These are phyloP conservation scores for Daucus carota DNA, from an alignment of 129 eudicot species.

Conservation along the genomic window DH1_v3.0 NC_030386.2:4394501-4395000, in stretches of 20 bases:
- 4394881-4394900: constrained; percentile 4
- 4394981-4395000: not conserved
- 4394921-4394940: not conserved
- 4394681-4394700: not conserved
- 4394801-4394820: not conserved
- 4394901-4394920: constrained; percentile 4
- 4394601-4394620: not conserved
- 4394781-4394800: not conserved
- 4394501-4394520: not conserved
- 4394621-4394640: not conserved
- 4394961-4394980: not conserved
- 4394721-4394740: constrained; percentile 1
- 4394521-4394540: not conserved
- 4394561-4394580: not conserved
- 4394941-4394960: not conserved
- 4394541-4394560: not conserved
- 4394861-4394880: not conserved
- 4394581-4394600: not conserved
- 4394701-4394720: not conserved
- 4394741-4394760: not conserved
- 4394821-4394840: not conserved
- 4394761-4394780: not conserved
- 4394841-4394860: not conserved
- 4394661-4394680: not conserved
- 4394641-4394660: not conserved